Base-by-base conservation (phyloP, 1,284 basidiomycete species). In the Austroboletus novae-zelandiae region DNA sequence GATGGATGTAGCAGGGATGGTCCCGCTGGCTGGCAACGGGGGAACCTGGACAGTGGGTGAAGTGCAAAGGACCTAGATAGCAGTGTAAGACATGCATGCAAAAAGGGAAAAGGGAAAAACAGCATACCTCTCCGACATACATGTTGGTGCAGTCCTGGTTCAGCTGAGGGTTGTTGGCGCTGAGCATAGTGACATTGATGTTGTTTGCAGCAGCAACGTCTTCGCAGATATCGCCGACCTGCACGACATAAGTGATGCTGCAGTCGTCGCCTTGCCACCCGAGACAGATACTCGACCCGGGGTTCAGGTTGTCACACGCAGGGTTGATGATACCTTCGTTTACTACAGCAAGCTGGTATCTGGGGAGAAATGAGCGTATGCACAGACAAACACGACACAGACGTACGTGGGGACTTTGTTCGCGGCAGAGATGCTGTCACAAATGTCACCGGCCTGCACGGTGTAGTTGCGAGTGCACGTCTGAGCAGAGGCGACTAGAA, bases 161-260 rank as follows among this genome's bases (percentile, higher is more conserved):
- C 58, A 89, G 70, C 64, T 86, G 80, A n/a, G 84, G 85, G 77
- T 88, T 88, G 76, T 87, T 86, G 53, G 53, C 11, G 58, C 61
- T 68, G 45, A 88, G 69, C 4, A 80, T 68, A 34, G 80, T 81
- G 6, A 56, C 45, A 71, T 84, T 81, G 61, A 84, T 56, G 37
- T 68, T 61, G 53, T 67, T 54, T 2, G 40, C 50, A 23, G 39
- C 4, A 29, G 72, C 56, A 52, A 88, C 69, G 7, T 9, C 48
- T 10, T 80, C 74, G 63, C 86, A 83, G 47, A 68, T 71, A 58
- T 88, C 81, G 55, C 70, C 20, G 20, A 23, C 4, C 20, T 23
- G 20, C 20, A 23, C 20, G 20, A 23, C 20, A 23, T 23, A 23
- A 23, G 20, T 23, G 20, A 5, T 23, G 5, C 5, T 23, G 20